phyloP scores from a whole-genome alignment of 2,329 filamentous ascomycete species.

The Moelleriella libera region DNA sequence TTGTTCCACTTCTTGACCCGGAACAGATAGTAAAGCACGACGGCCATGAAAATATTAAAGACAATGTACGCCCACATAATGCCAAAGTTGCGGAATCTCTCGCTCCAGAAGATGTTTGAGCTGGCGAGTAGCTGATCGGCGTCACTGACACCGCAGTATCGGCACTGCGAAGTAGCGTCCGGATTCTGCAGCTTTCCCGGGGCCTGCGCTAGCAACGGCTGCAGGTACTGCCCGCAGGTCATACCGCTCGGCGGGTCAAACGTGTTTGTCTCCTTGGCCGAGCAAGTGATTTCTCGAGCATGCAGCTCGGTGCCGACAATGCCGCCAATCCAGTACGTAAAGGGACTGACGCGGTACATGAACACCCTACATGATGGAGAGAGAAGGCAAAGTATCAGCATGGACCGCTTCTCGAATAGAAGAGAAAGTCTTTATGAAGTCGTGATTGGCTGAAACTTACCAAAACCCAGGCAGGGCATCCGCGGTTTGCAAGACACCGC shows the following conservation, averaged over 20 bases:
- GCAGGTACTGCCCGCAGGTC: constrained; percentile 52
- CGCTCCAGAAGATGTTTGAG: constrained; percentile 31
- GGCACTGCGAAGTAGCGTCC: constrained; percentile 38
- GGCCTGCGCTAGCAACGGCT: constrained; percentile 32
- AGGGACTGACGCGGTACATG: constrained; percentile 54
- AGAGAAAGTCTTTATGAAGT: neutral
- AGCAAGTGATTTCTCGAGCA: constrained; percentile 35
- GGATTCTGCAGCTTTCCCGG: constrained; percentile 51
- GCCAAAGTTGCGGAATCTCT: constrained; percentile 57
- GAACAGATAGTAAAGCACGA: constrained; percentile 49
- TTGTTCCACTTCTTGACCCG: constrained; percentile 29
- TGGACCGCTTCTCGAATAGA: too few species aligned
- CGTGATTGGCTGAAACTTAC: neutral
- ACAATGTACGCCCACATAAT: constrained; percentile 52
- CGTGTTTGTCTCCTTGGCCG: constrained; percentile 40
- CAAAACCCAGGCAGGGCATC: constrained; percentile 53
- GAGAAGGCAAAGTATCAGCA: neutral
- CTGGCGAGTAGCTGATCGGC: constrained; percentile 45
- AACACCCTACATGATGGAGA: constrained; percentile 33
- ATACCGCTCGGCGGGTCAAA: constrained; percentile 50
- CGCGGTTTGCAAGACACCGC: constrained; percentile 48
- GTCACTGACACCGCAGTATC: constrained; percentile 50
- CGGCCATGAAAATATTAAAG: constrained; percentile 47
- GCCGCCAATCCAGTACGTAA: constrained; percentile 55
- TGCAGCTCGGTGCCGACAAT: constrained; percentile 54